A percentile compares a stretch with the other conserved stretches of the same genome.
phyloP scores from a whole-genome alignment of 2,329 filamentous ascomycete species.

The Hirsutella minnesotensis region DNA sequence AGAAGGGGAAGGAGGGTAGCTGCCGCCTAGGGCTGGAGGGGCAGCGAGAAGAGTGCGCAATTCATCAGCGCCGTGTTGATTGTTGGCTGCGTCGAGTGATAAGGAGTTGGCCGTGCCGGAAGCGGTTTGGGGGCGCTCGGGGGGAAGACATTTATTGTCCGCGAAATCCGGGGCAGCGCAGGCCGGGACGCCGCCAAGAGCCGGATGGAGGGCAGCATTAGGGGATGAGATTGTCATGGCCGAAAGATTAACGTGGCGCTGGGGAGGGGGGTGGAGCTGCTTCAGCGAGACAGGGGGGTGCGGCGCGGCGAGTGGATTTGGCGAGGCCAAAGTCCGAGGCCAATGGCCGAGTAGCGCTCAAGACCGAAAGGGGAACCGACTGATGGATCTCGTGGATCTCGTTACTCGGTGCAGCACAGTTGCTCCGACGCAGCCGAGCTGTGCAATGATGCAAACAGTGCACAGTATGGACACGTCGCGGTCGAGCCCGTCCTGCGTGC shows the following conservation, averaged over 20 bases:
- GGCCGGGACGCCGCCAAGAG: constrained; percentile 26
- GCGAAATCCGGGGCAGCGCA: constrained; percentile 4
- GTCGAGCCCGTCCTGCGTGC: no score
- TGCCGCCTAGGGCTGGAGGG: constrained; percentile 15
- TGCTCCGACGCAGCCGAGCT: no score
- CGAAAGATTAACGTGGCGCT: constrained; percentile 16
- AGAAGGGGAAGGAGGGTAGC: constrained; percentile 3
- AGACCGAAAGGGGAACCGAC: constrained; percentile 8
- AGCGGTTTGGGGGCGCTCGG: constrained; percentile 10
- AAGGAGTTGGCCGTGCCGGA: neutral
- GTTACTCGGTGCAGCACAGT: no score
- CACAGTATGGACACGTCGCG: no score
- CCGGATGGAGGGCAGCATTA: constrained; percentile 35
- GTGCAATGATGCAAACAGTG: no score
- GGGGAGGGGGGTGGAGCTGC: neutral
- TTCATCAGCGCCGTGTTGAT: constrained; percentile 8
- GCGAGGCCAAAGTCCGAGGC: constrained; percentile 11
- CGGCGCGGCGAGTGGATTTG: neutral
- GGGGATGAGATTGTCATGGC: constrained; percentile 28
- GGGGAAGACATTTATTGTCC: constrained; percentile 5
- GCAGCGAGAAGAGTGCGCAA: constrained; percentile 10
- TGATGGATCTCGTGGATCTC: no score
- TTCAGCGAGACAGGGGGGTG: constrained; percentile 1
- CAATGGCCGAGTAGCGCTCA: constrained; percentile 11
- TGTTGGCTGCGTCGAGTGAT: constrained; percentile 10